These are phyloP conservation scores for Boletus vinaceobasis DNA, from an alignment of 768 basidiomycete genomes.

Conservation along the genomic window DNA sequence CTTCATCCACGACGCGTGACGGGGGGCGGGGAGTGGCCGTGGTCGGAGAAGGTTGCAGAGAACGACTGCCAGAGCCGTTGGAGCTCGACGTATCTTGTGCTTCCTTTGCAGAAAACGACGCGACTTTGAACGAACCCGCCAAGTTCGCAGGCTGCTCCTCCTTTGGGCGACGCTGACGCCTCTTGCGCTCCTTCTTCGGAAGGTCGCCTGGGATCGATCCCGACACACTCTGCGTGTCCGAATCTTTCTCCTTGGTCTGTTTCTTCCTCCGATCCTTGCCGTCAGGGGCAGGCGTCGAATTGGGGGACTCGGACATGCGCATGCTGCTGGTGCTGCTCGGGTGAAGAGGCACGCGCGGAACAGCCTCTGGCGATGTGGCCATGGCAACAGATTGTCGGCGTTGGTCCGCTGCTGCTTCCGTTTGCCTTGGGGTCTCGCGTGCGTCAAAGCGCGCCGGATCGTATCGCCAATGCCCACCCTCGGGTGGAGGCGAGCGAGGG, in stretches of 20 bases:
- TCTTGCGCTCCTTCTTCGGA: constrained; percentile 58
- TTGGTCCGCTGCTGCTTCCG: constrained; percentile 31
- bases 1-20: constrained; percentile 77
- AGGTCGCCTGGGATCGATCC: constrained; percentile 36
- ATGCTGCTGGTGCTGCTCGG: constrained; percentile 27
- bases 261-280: constrained; percentile 46
- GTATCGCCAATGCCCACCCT: constrained; percentile 51
- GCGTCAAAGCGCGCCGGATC: constrained; percentile 56
- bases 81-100: constrained; percentile 66
- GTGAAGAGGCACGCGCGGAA: constrained; percentile 28
- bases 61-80: constrained; percentile 57
- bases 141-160: constrained; percentile 39
- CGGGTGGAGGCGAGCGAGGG: constrained; percentile 37
- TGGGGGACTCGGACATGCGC: constrained; percentile 63
- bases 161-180: constrained; percentile 42
- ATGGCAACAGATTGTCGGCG: constrained; percentile 38
- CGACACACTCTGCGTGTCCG: constrained; percentile 32
- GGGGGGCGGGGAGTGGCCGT: constrained; percentile 57
- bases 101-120: constrained; percentile 37
- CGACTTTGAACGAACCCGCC: constrained; percentile 33
- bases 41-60: constrained; percentile 71
- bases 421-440: constrained; percentile 39
- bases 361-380: constrained; percentile 46
- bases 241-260: constrained; percentile 49
- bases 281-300: constrained; percentile 40